Base-by-base conservation (phyloP, 805 yeast species). In the Debaryomyces tyrocola region DNA sequence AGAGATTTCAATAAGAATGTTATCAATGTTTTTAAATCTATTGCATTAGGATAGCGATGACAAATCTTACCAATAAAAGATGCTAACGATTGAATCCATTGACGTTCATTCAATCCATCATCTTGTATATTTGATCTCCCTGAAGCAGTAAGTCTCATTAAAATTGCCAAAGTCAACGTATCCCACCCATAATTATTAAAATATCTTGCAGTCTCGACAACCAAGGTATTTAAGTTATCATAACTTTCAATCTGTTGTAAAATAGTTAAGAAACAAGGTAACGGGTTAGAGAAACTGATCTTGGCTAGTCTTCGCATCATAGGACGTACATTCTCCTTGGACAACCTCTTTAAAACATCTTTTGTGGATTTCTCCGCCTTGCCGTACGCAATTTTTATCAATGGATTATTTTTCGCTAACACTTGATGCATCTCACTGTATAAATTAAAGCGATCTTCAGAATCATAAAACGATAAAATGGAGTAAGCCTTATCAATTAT, bases 241-340 rank as follows among this genome's bases (percentile, higher is more conserved):
- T 92, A 92, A 69, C 94, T 89, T 64, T 92, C 98, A 52, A 92
- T 82, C 59, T 90, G 97, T 39, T 82, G 81, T 9, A 91, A 73
- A 39, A 88, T 76, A 0, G 87, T 84, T 18, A 79, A 67, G 37
- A 91, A 79, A 11, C 90, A 81, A 2, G 95, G 85, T 15, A 90
- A 60, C 1, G 98, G 97, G 60, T 89, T 89, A 1, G 86, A 67
- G 48, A 81, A 83, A 17, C 90, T 78, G 10, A 89, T 73, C 52
- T 84, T 83, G 0, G 95, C 85, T 20, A 92, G 68, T 39, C 80
- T 74, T 50, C 90, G 75, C 79, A 85, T 85, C 79, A 87, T 84
- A 18, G 81, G 79, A 20, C 77, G 73, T 1, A 87, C 84, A 50
- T 88, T 90, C 50, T 88, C 91, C 39, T 84, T 85, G 17, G 96